Conservation (phyloP, 75 land plant species). For the Selaginella moellendorffii region DNA sequence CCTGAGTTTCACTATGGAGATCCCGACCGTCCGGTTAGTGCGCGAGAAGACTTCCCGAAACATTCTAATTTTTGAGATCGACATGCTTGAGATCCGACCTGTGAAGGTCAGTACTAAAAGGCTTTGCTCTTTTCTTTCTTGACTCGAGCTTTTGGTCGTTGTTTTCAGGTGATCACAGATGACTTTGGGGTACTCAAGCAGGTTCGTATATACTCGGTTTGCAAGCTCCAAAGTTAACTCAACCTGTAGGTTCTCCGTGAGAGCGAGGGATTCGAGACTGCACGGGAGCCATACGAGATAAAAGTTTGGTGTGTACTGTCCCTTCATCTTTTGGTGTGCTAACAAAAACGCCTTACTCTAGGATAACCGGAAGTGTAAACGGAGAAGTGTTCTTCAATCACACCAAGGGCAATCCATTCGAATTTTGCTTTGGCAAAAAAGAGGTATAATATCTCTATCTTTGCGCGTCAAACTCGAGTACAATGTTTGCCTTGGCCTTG, state of each 20-base stretch:
- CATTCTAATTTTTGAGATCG: conserved; percentile 94
- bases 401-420: conserved; percentile 48
- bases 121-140: not conserved
- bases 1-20: conserved; percentile 86
- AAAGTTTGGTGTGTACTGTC: conserved; percentile 46
- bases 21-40: conserved; percentile 62
- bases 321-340: conserved; percentile 5
- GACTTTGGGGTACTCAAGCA: conserved; percentile 73
- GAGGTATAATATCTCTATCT: conserved; percentile 34
- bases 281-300: conserved; percentile 92
- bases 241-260: conserved; percentile 41
- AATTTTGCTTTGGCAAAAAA: conserved; percentile 73
- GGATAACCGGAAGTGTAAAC: not conserved
- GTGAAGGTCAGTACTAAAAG: conserved; percentile 43
- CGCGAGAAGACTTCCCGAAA: conserved; percentile 48
- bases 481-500: conserved; percentile 40
- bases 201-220: conserved; percentile 27
- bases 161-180: conserved; percentile 52
- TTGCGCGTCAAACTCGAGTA: not conserved
- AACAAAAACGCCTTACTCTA: not conserved
- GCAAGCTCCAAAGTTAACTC: not conserved
- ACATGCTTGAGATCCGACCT: conserved; percentile 61
- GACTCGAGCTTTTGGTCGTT: not conserved
- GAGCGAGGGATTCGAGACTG: conserved; percentile 89
- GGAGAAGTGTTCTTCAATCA: conserved; percentile 23